These are phyloP conservation scores for Pezicula carpinea DNA, from an alignment of 2,329 filamentous ascomycete genomes.

Conservation along the genomic window DNA sequence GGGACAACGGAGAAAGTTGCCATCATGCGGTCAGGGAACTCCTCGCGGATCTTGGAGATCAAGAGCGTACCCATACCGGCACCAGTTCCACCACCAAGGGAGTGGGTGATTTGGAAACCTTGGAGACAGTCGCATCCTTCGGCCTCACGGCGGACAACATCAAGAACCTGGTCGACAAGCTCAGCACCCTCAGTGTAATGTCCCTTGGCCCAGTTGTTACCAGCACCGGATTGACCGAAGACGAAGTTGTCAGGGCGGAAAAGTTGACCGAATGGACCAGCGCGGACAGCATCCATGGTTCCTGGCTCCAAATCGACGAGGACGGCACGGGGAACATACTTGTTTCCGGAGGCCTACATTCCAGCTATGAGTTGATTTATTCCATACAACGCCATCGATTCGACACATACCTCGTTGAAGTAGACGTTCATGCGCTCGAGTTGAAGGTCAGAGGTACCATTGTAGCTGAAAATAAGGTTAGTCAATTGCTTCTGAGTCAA, in stretches of 20 bases:
- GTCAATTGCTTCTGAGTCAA: constrained; percentile 24
- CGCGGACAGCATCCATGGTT: constrained; percentile 99
- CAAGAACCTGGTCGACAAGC: constrained; percentile 95
- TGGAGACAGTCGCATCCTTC: constrained; percentile 99
- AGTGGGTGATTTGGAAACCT: constrained; percentile 99
- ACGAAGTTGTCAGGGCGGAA: constrained; percentile 99
- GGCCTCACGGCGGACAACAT: constrained; percentile 97
- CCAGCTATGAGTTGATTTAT: constrained; percentile 23
- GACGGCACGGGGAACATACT: constrained; percentile 98
- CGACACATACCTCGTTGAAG: constrained; percentile 75
- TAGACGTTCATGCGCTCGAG: constrained; percentile 99
- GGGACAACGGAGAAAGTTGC: constrained; percentile 98
- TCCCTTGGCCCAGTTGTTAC: constrained; percentile 99
- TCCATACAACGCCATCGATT: background rate
- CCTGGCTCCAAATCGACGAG: constrained; percentile 99
- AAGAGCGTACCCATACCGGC: constrained; percentile 99
- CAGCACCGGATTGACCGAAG: constrained; percentile 98
- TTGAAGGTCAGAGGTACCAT: constrained; percentile 97
- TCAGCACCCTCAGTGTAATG: constrained; percentile 99
- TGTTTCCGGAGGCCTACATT: constrained; percentile 83
- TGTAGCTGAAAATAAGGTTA: constrained; percentile 62
- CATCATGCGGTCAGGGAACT: constrained; percentile 99
- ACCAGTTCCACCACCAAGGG: constrained; percentile 99
- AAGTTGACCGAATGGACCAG: constrained; percentile 95
- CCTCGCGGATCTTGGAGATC: constrained; percentile 99